Evolutionary conservation across 139 green algal genomes (phyloP).

Genomic region (Tetraselmis striata): DNA sequence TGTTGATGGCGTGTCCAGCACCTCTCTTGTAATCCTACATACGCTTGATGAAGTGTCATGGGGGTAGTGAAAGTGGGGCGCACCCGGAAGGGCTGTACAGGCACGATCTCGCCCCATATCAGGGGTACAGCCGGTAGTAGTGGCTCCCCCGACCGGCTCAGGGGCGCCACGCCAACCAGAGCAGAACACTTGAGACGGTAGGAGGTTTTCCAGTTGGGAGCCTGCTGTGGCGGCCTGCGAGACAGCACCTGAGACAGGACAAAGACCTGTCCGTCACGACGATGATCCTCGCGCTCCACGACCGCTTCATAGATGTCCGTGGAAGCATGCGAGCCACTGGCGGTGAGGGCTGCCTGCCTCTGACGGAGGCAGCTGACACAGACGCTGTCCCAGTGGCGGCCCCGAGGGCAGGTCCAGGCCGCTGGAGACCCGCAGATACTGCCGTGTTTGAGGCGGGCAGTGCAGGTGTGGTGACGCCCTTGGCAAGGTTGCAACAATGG

Average conservation of each 20-base stretch:
- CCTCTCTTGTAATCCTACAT: too few species aligned
- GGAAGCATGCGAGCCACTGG: neutral
- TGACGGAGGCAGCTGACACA: neutral
- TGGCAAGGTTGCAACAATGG: neutral
- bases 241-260: neutral
- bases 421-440: neutral
- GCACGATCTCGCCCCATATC: neutral
- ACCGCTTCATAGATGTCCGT: neutral
- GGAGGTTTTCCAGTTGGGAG: neutral
- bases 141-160: neutral
- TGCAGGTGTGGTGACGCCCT: neutral
- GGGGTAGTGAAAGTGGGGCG: neutral
- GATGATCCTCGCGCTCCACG: neutral
- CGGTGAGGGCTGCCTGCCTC: neutral
- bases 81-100: neutral
- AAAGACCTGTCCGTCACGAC: neutral
- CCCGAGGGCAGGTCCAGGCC: neutral
- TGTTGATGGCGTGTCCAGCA: too few species aligned
- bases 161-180: neutral
- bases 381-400: neutral
- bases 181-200: neutral
- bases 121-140: neutral
- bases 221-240: too few species aligned
- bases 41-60: too few species aligned
- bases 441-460: neutral